Base-by-base conservation (phyloP, 495 filamentous ascomycete genomes). In the Pyrenula massariospora region DNA sequence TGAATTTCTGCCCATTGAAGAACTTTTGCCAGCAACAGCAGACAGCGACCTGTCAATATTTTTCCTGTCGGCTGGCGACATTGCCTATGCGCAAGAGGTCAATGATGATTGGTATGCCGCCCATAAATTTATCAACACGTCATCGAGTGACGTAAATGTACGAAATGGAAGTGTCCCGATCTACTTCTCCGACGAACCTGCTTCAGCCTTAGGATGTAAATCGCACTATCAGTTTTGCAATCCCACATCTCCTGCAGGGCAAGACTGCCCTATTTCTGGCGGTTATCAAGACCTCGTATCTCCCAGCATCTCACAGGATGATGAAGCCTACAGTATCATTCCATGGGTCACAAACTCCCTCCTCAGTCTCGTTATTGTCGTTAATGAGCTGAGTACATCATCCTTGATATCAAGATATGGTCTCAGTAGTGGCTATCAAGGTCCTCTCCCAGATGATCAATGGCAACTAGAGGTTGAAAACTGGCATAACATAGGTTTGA, bases 401-500 rank as follows among this genome's bases (percentile, higher is more conserved):
- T 10, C 11, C 12, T 19, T 51, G 47, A 22, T 36, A 20, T 21
- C n/a, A 2, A 2, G 31, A 23, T 21, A 42, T 22, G 54, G 2
- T 22, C 54, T 22, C 21, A 12, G 20, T 53, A 15, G 2, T 15
- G 20, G 22, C 5, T 1, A 42, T 54, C 10, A 23, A 50, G n/a
- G 54, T 56, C 12, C 36, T 50, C 31, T 62, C 1, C 19, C 60
- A 2, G n/a, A 25, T 12, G 57, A 59, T 24, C 60, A 62, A 19
- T 62, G 60, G 60, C 57, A 59, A 25, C 12, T 23, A 12, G 57
- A 59, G 24, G 60, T 62, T 21, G 23, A 15, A 2, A 20, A 62
- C 52, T 57, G 51, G 42, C 54, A 23, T 25, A 20, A 42, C n/a
- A 57, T 52, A 2, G 12, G 36, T 2, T 24, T 59, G 10, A 42